Evolutionary conservation across 306 rosid species (phyloP), one percentile per base, ranked within the genome.

Genomic region (Rosa lucieae): DNA sequence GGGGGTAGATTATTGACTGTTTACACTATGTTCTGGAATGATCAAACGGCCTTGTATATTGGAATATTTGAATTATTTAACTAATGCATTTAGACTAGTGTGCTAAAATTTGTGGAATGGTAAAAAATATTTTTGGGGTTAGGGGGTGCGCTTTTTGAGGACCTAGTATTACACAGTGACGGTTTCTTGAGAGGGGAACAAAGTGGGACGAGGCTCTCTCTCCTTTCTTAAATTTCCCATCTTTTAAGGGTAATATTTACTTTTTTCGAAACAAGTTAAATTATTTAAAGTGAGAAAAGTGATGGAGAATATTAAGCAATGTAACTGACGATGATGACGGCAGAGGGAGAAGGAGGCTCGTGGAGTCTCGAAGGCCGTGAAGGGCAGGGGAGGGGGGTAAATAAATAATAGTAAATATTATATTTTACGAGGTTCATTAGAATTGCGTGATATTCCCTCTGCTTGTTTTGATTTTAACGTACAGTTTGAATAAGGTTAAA

Each of bases 371-470:
- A 78, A 75, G 58, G 49, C 53, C 42, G 80, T 69, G 78, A 84
- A 21, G 4, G 58, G 0, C n/a, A 18, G 21, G 20, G n/a, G 5
- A 1, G 17, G 48, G 5, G 63, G 44, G 51, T 15, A 43, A 43
- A 8, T 35, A 35, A 43, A n/a, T 13, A 0, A 58, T 8, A 56
- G 43, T 32, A 37, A 39, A 49, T 40, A 81, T 52, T 58, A 81
- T 74, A 32, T 29, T 2, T 29, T 61, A 43, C n/a, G 56, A 20
- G 70, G n/a, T n/a, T 70, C 81, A 79, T 74, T 77, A 42, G 83
- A 78, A 77, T 62, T 51, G 76, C 86, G 90, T 84, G 86, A 84
- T 84, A 82, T 84, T 84, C 84, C 61, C 73, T 61, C 49, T 66
- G 70, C 47, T 62, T 4, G 40, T 66, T 66, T 37, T 63, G 67